A percentile compares a stretch with the other conserved stretches of the same genome.
phyloP scores from a whole-genome alignment of 345 rosid genomes.

The Balakata baccata region DNA sequence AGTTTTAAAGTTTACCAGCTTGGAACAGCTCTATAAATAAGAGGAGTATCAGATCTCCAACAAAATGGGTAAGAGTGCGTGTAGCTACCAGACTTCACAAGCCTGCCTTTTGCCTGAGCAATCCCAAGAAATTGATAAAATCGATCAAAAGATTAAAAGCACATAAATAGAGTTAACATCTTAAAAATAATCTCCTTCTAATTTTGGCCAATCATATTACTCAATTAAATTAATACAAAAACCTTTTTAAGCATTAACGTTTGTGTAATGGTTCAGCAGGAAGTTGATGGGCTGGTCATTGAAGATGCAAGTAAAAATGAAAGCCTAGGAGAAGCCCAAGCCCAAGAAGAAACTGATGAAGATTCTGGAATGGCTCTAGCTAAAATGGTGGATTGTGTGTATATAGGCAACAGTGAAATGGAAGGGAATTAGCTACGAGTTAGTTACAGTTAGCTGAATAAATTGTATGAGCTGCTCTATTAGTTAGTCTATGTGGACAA shows the following conservation, averaged over 20 bases:
- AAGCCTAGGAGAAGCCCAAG: no score
- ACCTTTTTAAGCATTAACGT: neutral
- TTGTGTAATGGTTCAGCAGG: no score
- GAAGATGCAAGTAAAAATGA: no score
- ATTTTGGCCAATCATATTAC: neutral
- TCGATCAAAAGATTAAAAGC: neutral
- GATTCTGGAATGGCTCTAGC: no score
- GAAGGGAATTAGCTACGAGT: no score
- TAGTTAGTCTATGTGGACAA: no score
- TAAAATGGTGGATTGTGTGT: no score
- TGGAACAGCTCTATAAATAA: conserved; percentile 92
- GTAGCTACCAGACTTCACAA: conserved; percentile 77
- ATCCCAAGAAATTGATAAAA: neutral
- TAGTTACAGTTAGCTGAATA: no score
- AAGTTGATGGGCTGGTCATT: no score
- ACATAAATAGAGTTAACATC: neutral
- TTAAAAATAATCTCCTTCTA: neutral
- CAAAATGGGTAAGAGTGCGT: conserved; percentile 88
- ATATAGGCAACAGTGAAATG: no score
- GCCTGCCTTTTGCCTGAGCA: conserved; percentile 80
- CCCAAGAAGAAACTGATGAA: no score
- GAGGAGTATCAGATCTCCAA: conserved; percentile 97
- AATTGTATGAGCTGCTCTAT: no score
- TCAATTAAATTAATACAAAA: neutral
- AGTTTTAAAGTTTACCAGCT: conserved; percentile 58